Conservation (phyloP, 2,329 filamentous ascomycete genomes). For the Ascochyta lentis region DNA sequence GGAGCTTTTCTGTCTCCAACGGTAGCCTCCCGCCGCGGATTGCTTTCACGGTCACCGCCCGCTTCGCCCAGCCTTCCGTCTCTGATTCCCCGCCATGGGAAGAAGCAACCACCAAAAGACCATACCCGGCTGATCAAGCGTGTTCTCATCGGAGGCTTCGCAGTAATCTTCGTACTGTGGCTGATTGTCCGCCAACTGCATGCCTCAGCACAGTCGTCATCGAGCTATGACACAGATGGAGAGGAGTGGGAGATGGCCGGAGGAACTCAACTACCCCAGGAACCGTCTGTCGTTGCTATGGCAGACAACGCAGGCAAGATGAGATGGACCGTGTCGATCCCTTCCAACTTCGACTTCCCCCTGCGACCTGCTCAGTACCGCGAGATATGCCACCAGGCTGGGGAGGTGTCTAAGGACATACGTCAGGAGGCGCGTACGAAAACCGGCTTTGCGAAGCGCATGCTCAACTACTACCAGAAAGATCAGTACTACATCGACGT, state of each 20-base stretch:
- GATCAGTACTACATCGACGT: constrained; percentile 79
- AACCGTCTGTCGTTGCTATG: constrained; percentile 75
- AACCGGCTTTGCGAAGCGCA: constrained; percentile 37
- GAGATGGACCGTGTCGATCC: constrained; percentile 84
- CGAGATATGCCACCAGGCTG: constrained; percentile 72
- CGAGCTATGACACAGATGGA: constrained; percentile 31
- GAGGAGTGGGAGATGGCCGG: constrained; percentile 71
- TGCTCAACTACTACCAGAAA: constrained; percentile 63
- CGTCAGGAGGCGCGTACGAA: constrained; percentile 40
- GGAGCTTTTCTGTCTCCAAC: constrained; percentile 46
- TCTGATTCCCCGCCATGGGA: constrained; percentile 69
- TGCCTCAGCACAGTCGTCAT: constrained; percentile 11
- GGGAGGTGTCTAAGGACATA: constrained; percentile 66
- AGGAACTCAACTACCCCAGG: constrained; percentile 70
- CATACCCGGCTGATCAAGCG: constrained; percentile 63
- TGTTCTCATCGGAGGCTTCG: constrained; percentile 61
- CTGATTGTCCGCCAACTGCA: constrained; percentile 48
- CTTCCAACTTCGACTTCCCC: constrained; percentile 70
- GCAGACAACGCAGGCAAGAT: constrained; percentile 68
- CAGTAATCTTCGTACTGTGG: constrained; percentile 59
- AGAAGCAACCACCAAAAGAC: constrained; percentile 63
- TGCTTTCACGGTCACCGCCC: constrained; percentile 73
- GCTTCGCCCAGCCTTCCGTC: constrained; percentile 74
- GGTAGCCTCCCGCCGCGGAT: constrained; percentile 55
- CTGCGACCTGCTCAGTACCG: constrained; percentile 69